Base-by-base conservation (phyloP, 1,284 basidiomycete species). In the Sphagnurus paluster region DNA sequence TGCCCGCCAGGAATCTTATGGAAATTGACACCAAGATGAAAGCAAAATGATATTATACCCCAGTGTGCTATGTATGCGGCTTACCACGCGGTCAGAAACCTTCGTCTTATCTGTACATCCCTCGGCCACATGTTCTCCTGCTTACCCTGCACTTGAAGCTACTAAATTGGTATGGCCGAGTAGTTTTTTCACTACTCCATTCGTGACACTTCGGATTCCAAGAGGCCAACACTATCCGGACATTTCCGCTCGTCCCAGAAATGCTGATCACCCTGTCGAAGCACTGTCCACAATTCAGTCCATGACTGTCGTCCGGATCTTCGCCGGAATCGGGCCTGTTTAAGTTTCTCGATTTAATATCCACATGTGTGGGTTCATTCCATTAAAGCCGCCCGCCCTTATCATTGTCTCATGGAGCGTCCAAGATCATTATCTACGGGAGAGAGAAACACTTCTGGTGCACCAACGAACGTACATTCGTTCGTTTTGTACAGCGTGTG, bases 171-270 rank as follows among this genome's bases (percentile, higher is more conserved):
- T 23, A 41, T 21, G 14, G 32, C 43, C 28, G 36, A 16, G 25
- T 16, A 14, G 39, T 30, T 24, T 39, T 25, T 33, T 14, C 14
- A 8, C 39, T 30, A 19, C 28, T 23, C 41, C 46, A 21, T 47
- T 13, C 21, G 23, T 39, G 25, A 38, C 44, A 39, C 14, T 19
- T 42, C 28, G 43, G 34, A 49, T 45, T 42, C 29, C 33, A 17
- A 23, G 25, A 24, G 42, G 17, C 26, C n/a, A 23, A 39, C 26
- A 23, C 24, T 16, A 53, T 50, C 48, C 45, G 48, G 52, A 36
- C 42, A 37, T 40, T 50, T 21, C 52, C 48, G 44, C 26, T 14
- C 32, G n/a, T n/a, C 20, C 20, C 23, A 26, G 17, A 23, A 45
- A 24, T 26, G 29, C 21, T 43, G 30, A 45, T 44, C 33, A 42